Evolutionary conservation across 1,139 yeast genomes (phyloP).

Genomic region (Saccharomycopsis phalli): DNA sequence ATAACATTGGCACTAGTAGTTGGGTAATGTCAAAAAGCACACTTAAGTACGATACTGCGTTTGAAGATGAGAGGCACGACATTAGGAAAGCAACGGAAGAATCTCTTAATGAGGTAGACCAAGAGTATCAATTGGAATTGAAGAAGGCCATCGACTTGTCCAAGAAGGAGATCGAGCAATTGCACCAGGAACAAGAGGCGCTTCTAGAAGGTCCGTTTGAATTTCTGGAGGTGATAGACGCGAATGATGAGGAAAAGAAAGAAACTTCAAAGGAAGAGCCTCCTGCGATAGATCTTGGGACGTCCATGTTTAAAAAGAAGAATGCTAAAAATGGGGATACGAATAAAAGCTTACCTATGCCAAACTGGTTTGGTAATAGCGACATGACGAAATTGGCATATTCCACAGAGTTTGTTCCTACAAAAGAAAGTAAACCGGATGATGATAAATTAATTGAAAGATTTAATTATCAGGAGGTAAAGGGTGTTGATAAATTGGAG

Average conservation of each 20-base stretch:
- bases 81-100: slow-evolving; percentile 15
- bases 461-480: slow-evolving; percentile 7
- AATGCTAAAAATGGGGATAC: neutral
- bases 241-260: neutral
- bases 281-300: no score
- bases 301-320: neutral
- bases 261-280: neutral
- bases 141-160: slow-evolving; percentile 41
- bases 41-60: slow-evolving; percentile 4
- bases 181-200: slow-evolving; percentile 21
- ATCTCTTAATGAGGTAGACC: slow-evolving; percentile 26
- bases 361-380: slow-evolving; percentile 12
- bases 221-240: neutral
- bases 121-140: slow-evolving; percentile 33
- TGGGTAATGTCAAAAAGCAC: neutral
- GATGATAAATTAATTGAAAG: slow-evolving; percentile 10
- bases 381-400: neutral
- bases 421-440: neutral
- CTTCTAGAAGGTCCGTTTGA: neutral
- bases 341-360: slow-evolving; percentile 7
- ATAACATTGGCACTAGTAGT: slow-evolving; percentile 15
- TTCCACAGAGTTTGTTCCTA: slow-evolving; percentile 1
- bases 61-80: neutral
- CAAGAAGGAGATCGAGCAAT: slow-evolving; percentile 28
- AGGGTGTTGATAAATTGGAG: slow-evolving; percentile 14